Evolutionary conservation across 495 filamentous ascomycete species (phyloP).

Genomic region (Apodospora peruviana): DNA sequence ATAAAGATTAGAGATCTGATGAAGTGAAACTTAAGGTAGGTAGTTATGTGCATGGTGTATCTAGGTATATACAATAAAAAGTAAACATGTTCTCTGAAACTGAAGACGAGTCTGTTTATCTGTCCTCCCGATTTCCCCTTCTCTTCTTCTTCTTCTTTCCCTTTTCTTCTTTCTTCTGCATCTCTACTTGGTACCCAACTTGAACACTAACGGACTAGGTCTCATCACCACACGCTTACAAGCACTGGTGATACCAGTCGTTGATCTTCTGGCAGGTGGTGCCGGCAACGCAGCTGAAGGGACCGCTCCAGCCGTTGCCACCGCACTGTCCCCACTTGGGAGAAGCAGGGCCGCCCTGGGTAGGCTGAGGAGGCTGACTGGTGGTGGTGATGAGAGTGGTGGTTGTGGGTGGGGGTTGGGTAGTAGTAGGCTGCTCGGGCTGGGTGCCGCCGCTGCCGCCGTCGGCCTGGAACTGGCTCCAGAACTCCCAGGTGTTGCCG

Average conservation of each 20-base stretch:
- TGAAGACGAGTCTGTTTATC: neutral
- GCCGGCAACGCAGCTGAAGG: constrained; percentile 20
- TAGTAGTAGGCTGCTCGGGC: neutral
- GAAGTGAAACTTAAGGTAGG: too few species aligned
- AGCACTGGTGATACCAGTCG: constrained; percentile 21
- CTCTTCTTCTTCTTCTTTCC: neutral
- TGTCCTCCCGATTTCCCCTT: neutral
- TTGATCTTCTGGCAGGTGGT: constrained; percentile 20
- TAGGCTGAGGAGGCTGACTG: constrained; percentile 1
- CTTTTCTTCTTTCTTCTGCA: too few species aligned
- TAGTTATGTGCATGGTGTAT: neutral
- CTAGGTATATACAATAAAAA: neutral
- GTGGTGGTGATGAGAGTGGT: constrained; percentile 6
- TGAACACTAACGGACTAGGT: neutral
- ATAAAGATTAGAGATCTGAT: too few species aligned
- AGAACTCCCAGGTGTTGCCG: constrained; percentile 27
- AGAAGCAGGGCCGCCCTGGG: constrained; percentile 3
- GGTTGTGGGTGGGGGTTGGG: neutral
- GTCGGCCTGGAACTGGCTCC: constrained; percentile 10
- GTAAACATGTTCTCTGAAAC: neutral
- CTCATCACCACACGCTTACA: constrained; percentile 1
- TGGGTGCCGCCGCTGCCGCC: neutral
- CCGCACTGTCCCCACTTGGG: constrained; percentile 38
- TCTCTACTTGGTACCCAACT: neutral
- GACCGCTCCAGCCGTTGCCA: constrained; percentile 33